phyloP scores from a whole-genome alignment of 1,284 basidiomycete genomes.

The Cystobasidium pallidum region DNA sequence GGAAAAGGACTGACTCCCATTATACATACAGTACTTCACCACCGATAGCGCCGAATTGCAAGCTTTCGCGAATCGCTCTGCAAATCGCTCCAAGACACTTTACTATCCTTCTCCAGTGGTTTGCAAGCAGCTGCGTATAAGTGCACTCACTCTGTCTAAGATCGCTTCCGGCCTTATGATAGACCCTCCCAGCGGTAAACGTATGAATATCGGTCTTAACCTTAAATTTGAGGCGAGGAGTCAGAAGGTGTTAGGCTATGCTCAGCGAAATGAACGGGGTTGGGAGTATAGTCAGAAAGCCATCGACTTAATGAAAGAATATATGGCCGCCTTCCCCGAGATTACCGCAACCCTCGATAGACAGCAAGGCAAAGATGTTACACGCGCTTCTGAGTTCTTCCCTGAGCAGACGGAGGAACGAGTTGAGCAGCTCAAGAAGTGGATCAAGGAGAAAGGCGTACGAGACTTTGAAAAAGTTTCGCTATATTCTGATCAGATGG shows the following conservation, averaged over 20 bases:
- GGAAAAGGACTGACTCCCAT: background rate
- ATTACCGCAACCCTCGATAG: constrained; percentile 72
- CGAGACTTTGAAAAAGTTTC: constrained; percentile 90
- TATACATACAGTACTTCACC: constrained; percentile 71
- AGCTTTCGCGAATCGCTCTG: constrained; percentile 72
- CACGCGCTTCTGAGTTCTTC: constrained; percentile 74
- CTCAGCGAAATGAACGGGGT: constrained; percentile 75
- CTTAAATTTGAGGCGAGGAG: constrained; percentile 96
- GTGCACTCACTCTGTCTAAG: constrained; percentile 76
- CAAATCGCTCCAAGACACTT: constrained; percentile 62
- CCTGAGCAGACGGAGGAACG: constrained; percentile 67
- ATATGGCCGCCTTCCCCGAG: constrained; percentile 80
- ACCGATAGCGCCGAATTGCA: constrained; percentile 75
- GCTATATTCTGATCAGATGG: constrained; percentile 86
- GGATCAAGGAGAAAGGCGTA: constrained; percentile 85
- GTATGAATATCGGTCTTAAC: constrained; percentile 87
- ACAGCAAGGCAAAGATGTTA: constrained; percentile 65
- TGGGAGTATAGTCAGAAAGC: constrained; percentile 97
- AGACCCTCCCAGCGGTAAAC: constrained; percentile 70
- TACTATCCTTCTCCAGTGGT: constrained; percentile 78
- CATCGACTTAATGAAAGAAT: constrained; percentile 76
- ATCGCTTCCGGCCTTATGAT: constrained; percentile 94
- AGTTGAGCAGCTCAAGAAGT: constrained; percentile 76
- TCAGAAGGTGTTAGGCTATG: constrained; percentile 94
- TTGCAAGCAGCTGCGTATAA: constrained; percentile 70